Conservation (phyloP, 2,329 filamentous ascomycete genomes). For the Pseudomassariella vexata region DNA sequence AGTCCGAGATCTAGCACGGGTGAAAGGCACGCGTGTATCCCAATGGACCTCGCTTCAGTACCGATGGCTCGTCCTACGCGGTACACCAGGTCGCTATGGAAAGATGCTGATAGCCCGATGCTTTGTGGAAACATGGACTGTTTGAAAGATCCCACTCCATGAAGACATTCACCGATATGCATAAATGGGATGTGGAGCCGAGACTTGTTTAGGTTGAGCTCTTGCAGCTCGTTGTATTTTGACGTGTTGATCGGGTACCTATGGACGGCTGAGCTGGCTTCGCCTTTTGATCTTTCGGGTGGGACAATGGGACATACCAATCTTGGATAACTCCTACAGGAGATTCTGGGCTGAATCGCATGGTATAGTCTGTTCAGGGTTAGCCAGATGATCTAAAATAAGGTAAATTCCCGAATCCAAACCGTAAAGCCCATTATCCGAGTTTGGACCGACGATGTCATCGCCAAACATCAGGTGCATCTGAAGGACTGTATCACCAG, state of each 20-base stretch:
- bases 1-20: slow-evolving; percentile 37
- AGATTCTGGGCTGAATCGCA: slow-evolving; percentile 29
- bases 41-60: slow-evolving; percentile 35
- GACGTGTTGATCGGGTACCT: slow-evolving; percentile 35
- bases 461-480: slow-evolving; percentile 37
- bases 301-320: slow-evolving; percentile 18
- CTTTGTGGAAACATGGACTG: slow-evolving; percentile 39
- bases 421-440: slow-evolving; percentile 32
- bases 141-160: slow-evolving; percentile 37
- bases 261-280: neutral
- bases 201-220: slow-evolving; percentile 29
- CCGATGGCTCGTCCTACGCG: slow-evolving; percentile 35
- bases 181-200: slow-evolving; percentile 33
- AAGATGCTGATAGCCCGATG: slow-evolving; percentile 33
- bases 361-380: slow-evolving; percentile 22
- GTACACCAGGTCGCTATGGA: slow-evolving; percentile 34
- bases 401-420: too few relatives aligned
- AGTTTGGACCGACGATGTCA: slow-evolving; percentile 31
- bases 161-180: slow-evolving; percentile 37
- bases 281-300: neutral
- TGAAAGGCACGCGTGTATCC: slow-evolving; percentile 36
- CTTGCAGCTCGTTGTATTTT: slow-evolving; percentile 34
- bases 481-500: slow-evolving; percentile 26
- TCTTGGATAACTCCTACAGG: slow-evolving; percentile 36
- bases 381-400: neutral